These are phyloP conservation scores for Gryganskiella cystojenkinii DNA, from an alignment of 192 early-diverging fungal genomes.

Conservation along the genomic window DNA sequence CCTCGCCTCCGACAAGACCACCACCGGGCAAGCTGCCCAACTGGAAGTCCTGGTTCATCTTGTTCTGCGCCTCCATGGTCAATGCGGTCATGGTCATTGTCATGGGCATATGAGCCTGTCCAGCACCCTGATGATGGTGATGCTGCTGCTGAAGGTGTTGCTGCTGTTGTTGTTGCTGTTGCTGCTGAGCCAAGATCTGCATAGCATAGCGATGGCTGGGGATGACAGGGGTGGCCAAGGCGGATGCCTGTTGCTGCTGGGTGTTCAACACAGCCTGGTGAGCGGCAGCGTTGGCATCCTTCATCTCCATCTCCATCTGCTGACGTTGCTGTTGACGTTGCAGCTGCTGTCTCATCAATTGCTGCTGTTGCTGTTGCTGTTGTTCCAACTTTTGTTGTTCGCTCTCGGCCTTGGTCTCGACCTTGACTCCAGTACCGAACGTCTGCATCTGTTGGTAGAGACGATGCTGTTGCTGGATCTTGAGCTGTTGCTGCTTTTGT, in stretches of 20 bases:
- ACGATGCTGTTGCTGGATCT: constrained; percentile 48
- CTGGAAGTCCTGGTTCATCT: constrained; percentile 35
- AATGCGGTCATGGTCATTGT: constrained; percentile 34
- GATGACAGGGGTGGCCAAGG: constrained; percentile 31
- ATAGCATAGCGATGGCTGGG: constrained; percentile 48
- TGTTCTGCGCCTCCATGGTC: constrained; percentile 37
- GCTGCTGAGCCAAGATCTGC: constrained; percentile 43
- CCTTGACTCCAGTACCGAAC: constrained; percentile 38
- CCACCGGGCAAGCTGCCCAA: constrained; percentile 8
- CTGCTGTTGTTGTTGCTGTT: constrained; percentile 39
- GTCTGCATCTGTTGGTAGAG: constrained; percentile 49
- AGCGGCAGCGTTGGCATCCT: neutral
- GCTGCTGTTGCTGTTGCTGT: constrained; percentile 43
- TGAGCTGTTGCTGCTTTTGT: constrained; percentile 47
- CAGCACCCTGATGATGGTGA: neutral
- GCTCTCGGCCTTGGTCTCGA: constrained; percentile 17
- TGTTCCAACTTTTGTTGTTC: constrained; percentile 20
- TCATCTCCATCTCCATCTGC: constrained; percentile 31
- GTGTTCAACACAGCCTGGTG: constrained; percentile 1
- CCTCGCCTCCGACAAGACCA: neutral
- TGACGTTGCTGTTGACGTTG: constrained; percentile 46
- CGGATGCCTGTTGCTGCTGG: neutral
- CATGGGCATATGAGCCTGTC: constrained; percentile 10
- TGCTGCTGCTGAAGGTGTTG: constrained; percentile 12
- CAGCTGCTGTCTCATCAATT: constrained; percentile 35